Evolutionary conservation across 108 stramenopile genomes (phyloP).

Genomic region (Asterionellopsis glacialis): DNA sequence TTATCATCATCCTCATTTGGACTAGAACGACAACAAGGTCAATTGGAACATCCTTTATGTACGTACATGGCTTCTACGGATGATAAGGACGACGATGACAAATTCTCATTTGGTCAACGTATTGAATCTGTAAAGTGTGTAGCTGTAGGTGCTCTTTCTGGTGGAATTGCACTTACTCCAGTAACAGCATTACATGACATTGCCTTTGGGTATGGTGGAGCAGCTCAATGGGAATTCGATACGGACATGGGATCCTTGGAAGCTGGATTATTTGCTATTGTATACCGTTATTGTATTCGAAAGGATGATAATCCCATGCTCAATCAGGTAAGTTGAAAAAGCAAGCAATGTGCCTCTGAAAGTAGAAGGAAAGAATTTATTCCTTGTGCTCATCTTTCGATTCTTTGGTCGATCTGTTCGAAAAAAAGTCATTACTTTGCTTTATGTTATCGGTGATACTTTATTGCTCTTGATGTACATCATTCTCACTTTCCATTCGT

Average conservation of each 20-base stretch:
- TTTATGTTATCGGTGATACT: no score
- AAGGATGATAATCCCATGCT: constrained; percentile 68
- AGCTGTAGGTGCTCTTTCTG: constrained; percentile 53
- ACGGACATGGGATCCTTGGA: constrained; percentile 65
- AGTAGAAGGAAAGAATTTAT: no score
- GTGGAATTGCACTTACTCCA: constrained; percentile 54
- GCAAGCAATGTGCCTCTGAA: no score
- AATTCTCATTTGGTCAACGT: constrained; percentile 64
- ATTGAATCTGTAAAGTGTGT: constrained; percentile 70
- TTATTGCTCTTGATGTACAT: no score
- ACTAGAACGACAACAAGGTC: no score
- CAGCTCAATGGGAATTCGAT: constrained; percentile 75
- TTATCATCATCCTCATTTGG: no score
- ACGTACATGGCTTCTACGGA: no score
- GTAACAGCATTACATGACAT: constrained; percentile 47
- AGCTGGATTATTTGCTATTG: constrained; percentile 75
- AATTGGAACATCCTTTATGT: no score
- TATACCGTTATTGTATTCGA: constrained; percentile 70
- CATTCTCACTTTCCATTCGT: no score
- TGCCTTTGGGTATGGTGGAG: constrained; percentile 2
- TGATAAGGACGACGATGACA: constrained; percentile 24
- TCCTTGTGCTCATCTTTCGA: no score
- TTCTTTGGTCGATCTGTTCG: no score
- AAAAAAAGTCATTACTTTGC: no score
- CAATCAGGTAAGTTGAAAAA: constrained; percentile 35